A percentile compares a stretch with the other conserved stretches of the same genome.
Conservation (phyloP, 2,329 filamentous ascomycete species). For the Botrytis pseudocinerea region DNA sequence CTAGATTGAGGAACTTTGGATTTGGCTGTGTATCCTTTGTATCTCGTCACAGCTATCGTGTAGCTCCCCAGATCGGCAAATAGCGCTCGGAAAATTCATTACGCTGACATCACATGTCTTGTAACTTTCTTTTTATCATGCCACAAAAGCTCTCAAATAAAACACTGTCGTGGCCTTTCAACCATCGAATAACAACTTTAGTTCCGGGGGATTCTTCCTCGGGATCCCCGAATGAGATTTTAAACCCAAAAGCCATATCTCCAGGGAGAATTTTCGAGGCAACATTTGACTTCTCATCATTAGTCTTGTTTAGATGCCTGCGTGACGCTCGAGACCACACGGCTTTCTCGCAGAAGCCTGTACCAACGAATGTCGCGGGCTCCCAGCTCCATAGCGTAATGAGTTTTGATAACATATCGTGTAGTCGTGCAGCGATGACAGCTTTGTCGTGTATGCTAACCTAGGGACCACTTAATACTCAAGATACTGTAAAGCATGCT, state of each 20-base stretch:
- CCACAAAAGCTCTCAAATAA: slow-evolving; percentile 88
- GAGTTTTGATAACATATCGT: slow-evolving; percentile 35
- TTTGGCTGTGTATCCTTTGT: background rate
- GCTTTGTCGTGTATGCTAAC: background rate
- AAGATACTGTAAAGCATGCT: background rate
- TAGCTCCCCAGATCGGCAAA: too few relatives aligned
- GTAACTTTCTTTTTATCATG: slow-evolving; percentile 59
- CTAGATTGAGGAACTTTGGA: background rate
- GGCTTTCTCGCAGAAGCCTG: slow-evolving; percentile 40
- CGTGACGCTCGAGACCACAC: slow-evolving; percentile 42
- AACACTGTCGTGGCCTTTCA: slow-evolving; percentile 70
- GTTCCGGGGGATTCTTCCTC: slow-evolving; percentile 47
- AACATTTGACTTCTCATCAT: slow-evolving; percentile 35
- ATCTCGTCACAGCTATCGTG: too few relatives aligned
- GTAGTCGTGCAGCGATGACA: slow-evolving; percentile 32
- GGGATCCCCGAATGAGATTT: slow-evolving; percentile 47
- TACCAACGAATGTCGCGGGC: slow-evolving; percentile 27
- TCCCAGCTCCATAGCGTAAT: slow-evolving; percentile 40
- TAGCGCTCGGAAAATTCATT: background rate
- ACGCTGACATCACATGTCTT: background rate
- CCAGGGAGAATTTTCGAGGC: slow-evolving; percentile 34
- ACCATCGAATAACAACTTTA: slow-evolving; percentile 62
- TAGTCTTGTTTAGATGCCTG: slow-evolving; percentile 41
- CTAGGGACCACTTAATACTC: background rate
- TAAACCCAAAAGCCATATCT: slow-evolving; percentile 57